Percentiles rank a stretch among this genome's conserved stretches.
These are phyloP conservation scores for Psilocybe subaeruginosa DNA, from an alignment of 768 basidiomycete species.

Conservation along the genomic window DNA sequence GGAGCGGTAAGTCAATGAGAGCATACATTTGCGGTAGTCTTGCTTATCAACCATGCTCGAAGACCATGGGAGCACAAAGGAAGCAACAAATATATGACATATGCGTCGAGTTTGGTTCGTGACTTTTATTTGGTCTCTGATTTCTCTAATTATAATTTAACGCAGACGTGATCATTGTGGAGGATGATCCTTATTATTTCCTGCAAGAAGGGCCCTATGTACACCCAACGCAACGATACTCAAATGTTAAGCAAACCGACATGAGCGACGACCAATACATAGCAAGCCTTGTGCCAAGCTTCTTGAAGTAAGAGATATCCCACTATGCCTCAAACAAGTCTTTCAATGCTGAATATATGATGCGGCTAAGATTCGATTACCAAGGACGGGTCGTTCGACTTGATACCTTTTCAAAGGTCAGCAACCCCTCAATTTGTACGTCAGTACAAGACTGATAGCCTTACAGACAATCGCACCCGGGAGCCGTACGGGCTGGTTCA, in stretches of 20 bases:
- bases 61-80: constrained; percentile 64
- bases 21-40: neutral
- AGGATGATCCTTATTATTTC: constrained; percentile 86
- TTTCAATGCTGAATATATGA: neutral
- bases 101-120: constrained; percentile 75
- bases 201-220: constrained; percentile 64
- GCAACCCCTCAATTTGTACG: neutral
- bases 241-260: constrained; percentile 10
- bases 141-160: neutral
- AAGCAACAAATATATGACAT: constrained; percentile 85
- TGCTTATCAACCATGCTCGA: constrained; percentile 3
- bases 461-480: constrained; percentile 77
- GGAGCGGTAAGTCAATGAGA: constrained; percentile 54
- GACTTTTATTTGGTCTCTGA: neutral
- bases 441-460: neutral
- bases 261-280: constrained; percentile 46
- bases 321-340: neutral
- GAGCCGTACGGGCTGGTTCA: constrained; percentile 79
- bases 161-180: constrained; percentile 74
- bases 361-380: constrained; percentile 57
- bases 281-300: constrained; percentile 61
- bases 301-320: constrained; percentile 45
- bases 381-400: constrained; percentile 85
- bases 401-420: constrained; percentile 79
- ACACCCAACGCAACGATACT: constrained; percentile 38